These are phyloP conservation scores for Kwoniella sp. DNA, from an alignment of 768 basidiomycete species.

Conservation along the genomic window DNA sequence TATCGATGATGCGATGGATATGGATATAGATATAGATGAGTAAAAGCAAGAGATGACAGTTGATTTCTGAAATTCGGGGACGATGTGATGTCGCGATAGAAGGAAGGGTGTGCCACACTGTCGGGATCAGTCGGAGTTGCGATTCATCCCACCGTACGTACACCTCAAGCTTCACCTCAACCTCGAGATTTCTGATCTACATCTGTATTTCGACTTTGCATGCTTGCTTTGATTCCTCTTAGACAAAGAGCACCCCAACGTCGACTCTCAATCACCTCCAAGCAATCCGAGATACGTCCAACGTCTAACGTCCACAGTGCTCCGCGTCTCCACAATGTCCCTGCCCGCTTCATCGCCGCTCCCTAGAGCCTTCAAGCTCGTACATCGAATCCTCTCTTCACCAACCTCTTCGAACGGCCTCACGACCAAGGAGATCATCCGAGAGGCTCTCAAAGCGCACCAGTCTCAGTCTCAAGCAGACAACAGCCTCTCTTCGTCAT, in stretches of 20 bases:
- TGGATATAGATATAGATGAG: slow-evolving; percentile 3
- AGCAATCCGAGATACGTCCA: too few relatives aligned
- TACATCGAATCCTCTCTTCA: slow-evolving; percentile 15
- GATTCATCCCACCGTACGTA: slow-evolving; percentile 3
- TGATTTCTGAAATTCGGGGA: neutral
- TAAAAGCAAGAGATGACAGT: neutral
- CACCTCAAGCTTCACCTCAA: neutral
- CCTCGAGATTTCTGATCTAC: slow-evolving; percentile 10
- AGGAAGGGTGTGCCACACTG: neutral
- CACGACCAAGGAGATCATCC: slow-evolving; percentile 19
- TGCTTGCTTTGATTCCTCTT: too few relatives aligned
- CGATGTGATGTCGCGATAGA: too few relatives aligned
- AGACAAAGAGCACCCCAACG: too few relatives aligned
- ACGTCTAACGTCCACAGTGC: too few relatives aligned
- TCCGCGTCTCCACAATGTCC: slow-evolving; percentile 4
- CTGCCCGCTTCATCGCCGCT: slow-evolving; percentile 4
- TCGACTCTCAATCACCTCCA: too few relatives aligned
- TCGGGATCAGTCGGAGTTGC: slow-evolving; percentile 12
- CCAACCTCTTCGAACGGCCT: neutral
- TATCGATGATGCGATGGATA: too few relatives aligned
- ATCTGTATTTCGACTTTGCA: too few relatives aligned
- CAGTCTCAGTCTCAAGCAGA: too few relatives aligned
- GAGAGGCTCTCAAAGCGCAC: slow-evolving; percentile 16
- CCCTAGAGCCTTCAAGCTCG: slow-evolving; percentile 18
- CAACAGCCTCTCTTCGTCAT: slow-evolving; percentile 4